Conservation (phyloP, 805 yeast species). For the Nakazawaea wyomingensis region DNA sequence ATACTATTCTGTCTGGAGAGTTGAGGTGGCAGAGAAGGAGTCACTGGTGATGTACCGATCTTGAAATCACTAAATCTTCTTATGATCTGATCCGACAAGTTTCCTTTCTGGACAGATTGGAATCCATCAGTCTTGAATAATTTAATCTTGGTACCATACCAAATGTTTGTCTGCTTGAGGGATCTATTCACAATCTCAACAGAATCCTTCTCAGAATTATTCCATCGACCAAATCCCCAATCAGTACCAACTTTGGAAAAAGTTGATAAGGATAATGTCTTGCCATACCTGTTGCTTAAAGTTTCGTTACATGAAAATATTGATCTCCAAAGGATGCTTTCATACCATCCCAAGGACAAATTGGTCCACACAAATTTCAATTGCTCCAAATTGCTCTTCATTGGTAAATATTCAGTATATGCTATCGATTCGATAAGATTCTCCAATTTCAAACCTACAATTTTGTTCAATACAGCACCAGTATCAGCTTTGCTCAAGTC, state of each 20-base stretch:
- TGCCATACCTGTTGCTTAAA: slow-evolving; percentile 54
- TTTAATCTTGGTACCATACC: slow-evolving; percentile 39
- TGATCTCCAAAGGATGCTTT: slow-evolving; percentile 56
- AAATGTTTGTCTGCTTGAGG: slow-evolving; percentile 30
- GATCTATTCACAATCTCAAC: slow-evolving; percentile 17
- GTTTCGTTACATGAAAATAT: slow-evolving; percentile 40
- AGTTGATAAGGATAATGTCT: slow-evolving; percentile 41
- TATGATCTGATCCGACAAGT: slow-evolving; percentile 39
- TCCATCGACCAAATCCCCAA: slow-evolving; percentile 28
- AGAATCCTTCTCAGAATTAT: slow-evolving; percentile 21
- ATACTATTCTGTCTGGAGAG: slow-evolving; percentile 21
- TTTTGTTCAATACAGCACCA: slow-evolving; percentile 31
- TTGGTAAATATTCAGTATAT: slow-evolving; percentile 37
- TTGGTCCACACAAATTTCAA: slow-evolving; percentile 59
- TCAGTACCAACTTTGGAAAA: slow-evolving; percentile 30
- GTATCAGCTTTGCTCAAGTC: slow-evolving; percentile 20
- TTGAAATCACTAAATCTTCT: slow-evolving; percentile 43
- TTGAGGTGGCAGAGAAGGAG: slow-evolving; percentile 21
- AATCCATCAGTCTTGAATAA: slow-evolving; percentile 28
- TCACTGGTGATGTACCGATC: slow-evolving; percentile 13
- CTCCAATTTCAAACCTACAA: slow-evolving; percentile 33
- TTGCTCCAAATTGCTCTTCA: slow-evolving; percentile 35
- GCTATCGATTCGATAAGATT: slow-evolving; percentile 16
- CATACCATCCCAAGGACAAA: slow-evolving; percentile 71
- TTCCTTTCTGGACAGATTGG: slow-evolving; percentile 3